Percentiles rank a stretch among this genome's conserved stretches.
These are phyloP conservation scores for Citrus cavaleriei DNA, from an alignment of 345 rosid genomes.

Conservation along the genomic window DNA sequence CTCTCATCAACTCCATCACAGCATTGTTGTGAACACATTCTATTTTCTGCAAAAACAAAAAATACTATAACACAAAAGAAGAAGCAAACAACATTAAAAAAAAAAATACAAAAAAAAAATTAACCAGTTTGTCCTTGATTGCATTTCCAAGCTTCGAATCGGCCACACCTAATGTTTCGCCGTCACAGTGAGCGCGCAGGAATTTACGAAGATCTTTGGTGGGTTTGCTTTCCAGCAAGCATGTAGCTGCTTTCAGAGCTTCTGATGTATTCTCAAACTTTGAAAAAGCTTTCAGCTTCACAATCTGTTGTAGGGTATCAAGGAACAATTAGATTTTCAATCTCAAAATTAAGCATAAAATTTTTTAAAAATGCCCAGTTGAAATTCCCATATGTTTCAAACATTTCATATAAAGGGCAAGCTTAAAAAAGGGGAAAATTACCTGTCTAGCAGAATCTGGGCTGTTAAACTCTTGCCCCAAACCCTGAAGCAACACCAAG, in stretches of 20 bases:
- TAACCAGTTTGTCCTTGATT: constrained; percentile 84
- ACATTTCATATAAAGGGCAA: background rate
- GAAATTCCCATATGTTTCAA: background rate
- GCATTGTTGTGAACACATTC: constrained; percentile 85
- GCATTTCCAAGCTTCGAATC: constrained; percentile 94
- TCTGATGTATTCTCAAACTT: constrained; percentile 91
- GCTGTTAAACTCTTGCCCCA: constrained; percentile 51
- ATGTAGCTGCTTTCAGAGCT: constrained; percentile 75
- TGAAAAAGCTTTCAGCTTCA: constrained; percentile 74
- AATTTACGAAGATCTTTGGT: constrained; percentile 82
- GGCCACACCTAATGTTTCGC: constrained; percentile 71
- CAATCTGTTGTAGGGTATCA: constrained; percentile 39
- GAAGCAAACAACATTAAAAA: background rate
- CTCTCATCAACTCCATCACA: constrained; percentile 92
- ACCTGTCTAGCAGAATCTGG: constrained; percentile 68
- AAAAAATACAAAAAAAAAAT: constrained; percentile 2
- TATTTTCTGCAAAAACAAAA: constrained; percentile 55
- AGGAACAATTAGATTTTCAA: background rate
- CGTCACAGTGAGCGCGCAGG: constrained; percentile 61
- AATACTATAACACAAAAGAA: constrained; percentile 10
- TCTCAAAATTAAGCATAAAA: background rate
- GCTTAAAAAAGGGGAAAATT: background rate
- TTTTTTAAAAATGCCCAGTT: background rate
- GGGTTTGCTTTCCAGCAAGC: constrained; percentile 65
- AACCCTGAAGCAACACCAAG: constrained; percentile 43